Evolutionary conservation across 129 eudicot genomes (phyloP).

Genomic region (Escallonia herrerae): DNA sequence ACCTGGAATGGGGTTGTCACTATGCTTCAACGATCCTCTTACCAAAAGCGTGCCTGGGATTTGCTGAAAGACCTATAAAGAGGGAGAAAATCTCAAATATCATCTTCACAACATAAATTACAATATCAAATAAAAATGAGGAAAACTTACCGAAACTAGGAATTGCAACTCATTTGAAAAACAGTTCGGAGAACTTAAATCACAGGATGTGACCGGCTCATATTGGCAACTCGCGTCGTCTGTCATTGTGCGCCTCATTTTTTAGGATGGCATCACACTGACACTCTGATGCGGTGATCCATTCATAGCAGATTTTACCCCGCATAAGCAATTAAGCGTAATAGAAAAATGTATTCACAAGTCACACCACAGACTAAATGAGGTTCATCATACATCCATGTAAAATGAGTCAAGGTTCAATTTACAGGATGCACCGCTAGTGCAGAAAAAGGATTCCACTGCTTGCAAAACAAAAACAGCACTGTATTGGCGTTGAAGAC

Average conservation of each 20-base stretch:
- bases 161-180: slow-evolving; percentile 30
- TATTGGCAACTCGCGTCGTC: slow-evolving; percentile 7
- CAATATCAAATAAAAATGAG: neutral
- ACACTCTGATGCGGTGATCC: slow-evolving; percentile 39
- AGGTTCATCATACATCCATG: slow-evolving; percentile 46
- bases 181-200: slow-evolving; percentile 14
- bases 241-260: slow-evolving; percentile 14
- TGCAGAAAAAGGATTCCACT: slow-evolving; percentile 54
- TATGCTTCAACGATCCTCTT: slow-evolving; percentile 65
- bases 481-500: slow-evolving; percentile 71
- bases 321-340: neutral
- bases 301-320: neutral
- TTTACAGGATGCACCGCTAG: slow-evolving; percentile 58
- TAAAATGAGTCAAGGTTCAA: slow-evolving; percentile 49
- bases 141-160: slow-evolving; percentile 49
- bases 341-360: neutral
- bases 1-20: slow-evolving; percentile 56
- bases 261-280: slow-evolving; percentile 40
- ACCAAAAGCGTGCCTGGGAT: slow-evolving; percentile 91
- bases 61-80: slow-evolving; percentile 79
- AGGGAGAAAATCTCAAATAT: slow-evolving; percentile 2
- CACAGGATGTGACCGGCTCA: slow-evolving; percentile 17
- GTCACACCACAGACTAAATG: neutral
- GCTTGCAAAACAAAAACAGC: slow-evolving; percentile 75
- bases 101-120: slow-evolving; percentile 3